phyloP scores from a whole-genome alignment of 169 alveolate genomes.

The Cryptosporidium tyzzeri region DNA sequence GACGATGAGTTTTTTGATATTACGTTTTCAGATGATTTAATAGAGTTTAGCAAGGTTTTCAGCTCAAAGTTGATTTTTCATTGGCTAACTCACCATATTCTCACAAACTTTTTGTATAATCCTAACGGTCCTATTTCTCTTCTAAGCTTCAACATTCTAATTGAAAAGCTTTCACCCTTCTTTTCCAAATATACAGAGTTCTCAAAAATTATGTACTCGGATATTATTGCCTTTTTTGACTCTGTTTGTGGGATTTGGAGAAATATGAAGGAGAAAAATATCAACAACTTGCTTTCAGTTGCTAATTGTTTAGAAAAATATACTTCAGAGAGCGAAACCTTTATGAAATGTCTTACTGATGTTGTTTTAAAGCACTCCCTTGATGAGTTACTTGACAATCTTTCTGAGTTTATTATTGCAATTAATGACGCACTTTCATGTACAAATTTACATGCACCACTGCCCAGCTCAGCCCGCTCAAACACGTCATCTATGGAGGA shows the following conservation, averaged over 20 bases:
- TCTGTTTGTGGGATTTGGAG: slow-evolving; percentile 46
- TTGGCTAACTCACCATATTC: slow-evolving; percentile 56
- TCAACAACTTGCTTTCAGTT: neutral
- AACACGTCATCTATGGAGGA: neutral
- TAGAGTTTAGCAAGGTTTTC: slow-evolving; percentile 9
- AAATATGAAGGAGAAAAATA: slow-evolving; percentile 20
- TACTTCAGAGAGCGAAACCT: slow-evolving; percentile 19
- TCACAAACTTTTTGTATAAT: slow-evolving; percentile 52
- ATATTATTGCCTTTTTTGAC: slow-evolving; percentile 27
- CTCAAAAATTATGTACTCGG: neutral
- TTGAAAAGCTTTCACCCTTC: slow-evolving; percentile 52
- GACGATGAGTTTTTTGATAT: neutral
- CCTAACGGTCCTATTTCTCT: slow-evolving; percentile 62
- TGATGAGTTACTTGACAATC: slow-evolving; percentile 35
- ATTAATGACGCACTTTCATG: slow-evolving; percentile 21
- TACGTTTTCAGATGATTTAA: slow-evolving; percentile 13
- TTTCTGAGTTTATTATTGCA: slow-evolving; percentile 29
- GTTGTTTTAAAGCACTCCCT: slow-evolving; percentile 22
- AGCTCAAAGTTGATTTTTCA: slow-evolving; percentile 43
- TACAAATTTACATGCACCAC: neutral
- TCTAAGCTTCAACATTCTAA: slow-evolving; percentile 35
- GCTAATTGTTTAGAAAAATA: slow-evolving; percentile 26
- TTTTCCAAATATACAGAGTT: neutral
- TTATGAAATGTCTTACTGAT: slow-evolving; percentile 6
- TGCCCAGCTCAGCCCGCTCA: neutral